Percentiles rank a stretch among this genome's conserved stretches.
phyloP scores from a whole-genome alignment of 2,329 filamentous ascomycete genomes.

The Ophiostoma ips region DNA sequence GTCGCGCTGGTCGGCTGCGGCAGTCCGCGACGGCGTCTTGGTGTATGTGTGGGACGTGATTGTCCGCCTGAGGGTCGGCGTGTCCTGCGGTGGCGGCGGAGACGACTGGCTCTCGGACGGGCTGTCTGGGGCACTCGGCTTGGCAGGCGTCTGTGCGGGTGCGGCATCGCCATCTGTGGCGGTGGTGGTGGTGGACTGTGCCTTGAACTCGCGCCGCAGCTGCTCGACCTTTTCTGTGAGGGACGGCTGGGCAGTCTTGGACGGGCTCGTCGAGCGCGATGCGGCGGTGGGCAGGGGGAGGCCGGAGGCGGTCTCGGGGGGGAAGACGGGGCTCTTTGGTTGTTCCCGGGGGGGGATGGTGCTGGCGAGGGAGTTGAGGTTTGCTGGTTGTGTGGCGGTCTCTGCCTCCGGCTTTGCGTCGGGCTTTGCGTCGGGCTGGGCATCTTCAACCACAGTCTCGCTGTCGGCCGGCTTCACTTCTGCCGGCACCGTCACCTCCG shows the following conservation, averaged over 20 bases:
- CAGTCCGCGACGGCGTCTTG: background rate
- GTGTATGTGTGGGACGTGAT: background rate
- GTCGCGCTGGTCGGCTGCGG: constrained; percentile 11
- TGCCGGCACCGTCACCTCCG: no score
- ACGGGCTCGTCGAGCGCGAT: background rate
- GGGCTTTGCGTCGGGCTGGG: constrained; percentile 3
- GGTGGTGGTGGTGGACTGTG: constrained; percentile 20
- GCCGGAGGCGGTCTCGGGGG: background rate
- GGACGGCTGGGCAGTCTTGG: constrained; percentile 8
- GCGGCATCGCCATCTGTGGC: no score
- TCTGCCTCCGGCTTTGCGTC: background rate
- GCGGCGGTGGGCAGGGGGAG: background rate
- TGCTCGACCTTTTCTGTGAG: constrained; percentile 36
- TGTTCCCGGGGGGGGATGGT: no score
- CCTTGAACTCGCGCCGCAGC: constrained; percentile 35
- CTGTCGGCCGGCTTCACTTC: background rate
- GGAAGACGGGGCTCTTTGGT: background rate
- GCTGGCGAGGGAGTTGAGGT: no score
- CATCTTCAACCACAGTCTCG: no score
- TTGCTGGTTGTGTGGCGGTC: background rate
- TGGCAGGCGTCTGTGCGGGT: background rate
- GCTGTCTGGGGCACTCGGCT: background rate
- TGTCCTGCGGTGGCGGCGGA: background rate
- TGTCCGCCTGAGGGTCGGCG: background rate
- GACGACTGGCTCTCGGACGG: background rate